Percentiles rank a stretch among this genome's conserved stretches.
phyloP scores from a whole-genome alignment of 163 green algal genomes.

The Chlamydomonas reinhardtii region DNA sequence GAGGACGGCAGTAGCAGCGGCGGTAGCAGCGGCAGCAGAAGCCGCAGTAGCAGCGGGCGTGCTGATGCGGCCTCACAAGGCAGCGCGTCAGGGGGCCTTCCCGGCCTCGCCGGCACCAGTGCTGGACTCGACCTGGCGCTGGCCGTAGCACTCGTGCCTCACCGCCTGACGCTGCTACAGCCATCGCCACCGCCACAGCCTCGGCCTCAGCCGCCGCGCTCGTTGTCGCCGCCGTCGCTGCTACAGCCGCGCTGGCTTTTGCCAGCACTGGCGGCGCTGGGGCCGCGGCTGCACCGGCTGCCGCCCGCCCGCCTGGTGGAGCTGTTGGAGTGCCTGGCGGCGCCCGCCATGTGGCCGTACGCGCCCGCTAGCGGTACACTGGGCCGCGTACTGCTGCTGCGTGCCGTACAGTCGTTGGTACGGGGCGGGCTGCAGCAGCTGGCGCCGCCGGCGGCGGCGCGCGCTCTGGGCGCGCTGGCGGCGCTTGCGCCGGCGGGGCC shows the following conservation, averaged over 20 bases:
- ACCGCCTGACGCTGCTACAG: not conserved
- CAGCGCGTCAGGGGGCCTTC: too few species aligned
- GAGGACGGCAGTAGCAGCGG: not conserved
- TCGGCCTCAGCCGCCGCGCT: not conserved
- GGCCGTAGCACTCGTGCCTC: too few species aligned
- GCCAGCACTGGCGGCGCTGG: not conserved
- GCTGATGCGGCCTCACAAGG: too few species aligned
- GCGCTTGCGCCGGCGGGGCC: constrained; percentile 10
- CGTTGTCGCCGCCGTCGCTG: not conserved
- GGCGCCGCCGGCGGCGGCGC: not conserved
- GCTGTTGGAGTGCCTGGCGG: constrained; percentile 27
- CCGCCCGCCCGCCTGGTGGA: not conserved
- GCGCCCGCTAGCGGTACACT: constrained; percentile 18
- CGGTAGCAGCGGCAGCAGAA: not conserved
- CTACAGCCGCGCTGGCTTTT: not conserved
- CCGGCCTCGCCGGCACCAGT: too few species aligned
- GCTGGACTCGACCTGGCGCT: too few species aligned
- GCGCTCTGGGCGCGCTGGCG: constrained; percentile 9
- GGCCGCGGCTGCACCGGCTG: not conserved
- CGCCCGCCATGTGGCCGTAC: constrained; percentile 19
- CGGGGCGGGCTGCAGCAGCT: not conserved
- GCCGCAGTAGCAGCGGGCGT: too few species aligned
- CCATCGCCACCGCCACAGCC: not conserved
- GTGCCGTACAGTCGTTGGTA: not conserved
- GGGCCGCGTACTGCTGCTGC: not conserved